phyloP scores from a whole-genome alignment of 345 rosid genomes.

The Citrus maxima region DNA sequence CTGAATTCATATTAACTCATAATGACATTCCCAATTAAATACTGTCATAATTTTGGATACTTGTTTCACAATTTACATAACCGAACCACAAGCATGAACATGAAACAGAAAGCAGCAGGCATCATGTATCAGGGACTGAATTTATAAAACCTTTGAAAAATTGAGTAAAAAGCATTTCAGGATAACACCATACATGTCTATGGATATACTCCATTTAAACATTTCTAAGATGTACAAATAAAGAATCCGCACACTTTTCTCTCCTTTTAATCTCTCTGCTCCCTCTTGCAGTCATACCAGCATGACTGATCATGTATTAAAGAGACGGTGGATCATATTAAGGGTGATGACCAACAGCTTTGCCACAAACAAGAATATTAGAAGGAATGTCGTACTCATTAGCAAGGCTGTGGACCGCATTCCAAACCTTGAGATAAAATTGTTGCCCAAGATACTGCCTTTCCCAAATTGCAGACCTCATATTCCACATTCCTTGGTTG shows the following conservation, averaged over 20 bases:
- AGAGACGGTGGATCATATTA: constrained; percentile 17
- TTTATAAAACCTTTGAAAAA: background rate
- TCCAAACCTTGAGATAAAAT: constrained; percentile 79
- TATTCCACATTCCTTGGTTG: constrained; percentile 98
- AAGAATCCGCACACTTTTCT: background rate
- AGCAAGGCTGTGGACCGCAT: constrained; percentile 45
- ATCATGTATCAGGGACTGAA: background rate
- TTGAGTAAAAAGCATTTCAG: background rate
- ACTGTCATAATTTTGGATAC: too few species aligned
- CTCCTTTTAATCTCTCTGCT: background rate
- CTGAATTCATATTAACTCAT: too few species aligned
- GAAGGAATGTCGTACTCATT: constrained; percentile 77
- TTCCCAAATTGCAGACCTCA: constrained; percentile 89
- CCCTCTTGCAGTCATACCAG: constrained; percentile 34
- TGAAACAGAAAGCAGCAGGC: background rate
- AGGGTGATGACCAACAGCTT: constrained; percentile 55
- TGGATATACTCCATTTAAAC: background rate
- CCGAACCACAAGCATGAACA: too few species aligned
- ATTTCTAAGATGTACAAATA: constrained; percentile 9
- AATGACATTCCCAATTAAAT: too few species aligned
- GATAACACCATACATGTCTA: background rate
- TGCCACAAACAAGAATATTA: constrained; percentile 77
- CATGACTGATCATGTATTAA: constrained; percentile 32
- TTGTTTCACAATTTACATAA: too few species aligned
- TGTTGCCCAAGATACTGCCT: constrained; percentile 88